A percentile compares a stretch with the other conserved stretches of the same genome.
Conservation (phyloP, 1,139 yeast species). For the Suhomyces kunorum region DNA sequence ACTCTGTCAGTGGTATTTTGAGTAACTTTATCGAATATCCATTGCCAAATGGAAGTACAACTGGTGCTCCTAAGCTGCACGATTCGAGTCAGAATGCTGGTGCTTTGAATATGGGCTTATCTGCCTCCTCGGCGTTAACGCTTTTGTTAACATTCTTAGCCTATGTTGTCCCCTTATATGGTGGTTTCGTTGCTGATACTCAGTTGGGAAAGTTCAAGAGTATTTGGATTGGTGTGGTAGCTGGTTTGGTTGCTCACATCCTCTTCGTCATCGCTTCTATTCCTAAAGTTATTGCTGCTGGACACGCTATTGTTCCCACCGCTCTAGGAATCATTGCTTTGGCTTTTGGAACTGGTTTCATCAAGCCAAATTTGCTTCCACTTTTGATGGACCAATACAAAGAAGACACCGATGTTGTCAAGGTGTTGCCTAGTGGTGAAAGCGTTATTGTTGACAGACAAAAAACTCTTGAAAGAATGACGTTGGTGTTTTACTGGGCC, state of each 20-base stretch:
- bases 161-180: slow-evolving; percentile 25
- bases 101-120: slow-evolving; percentile 24
- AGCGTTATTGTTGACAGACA: slow-evolving; percentile 71
- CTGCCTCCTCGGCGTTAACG: slow-evolving; percentile 22
- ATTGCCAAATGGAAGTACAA: slow-evolving; percentile 11
- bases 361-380: slow-evolving; percentile 55
- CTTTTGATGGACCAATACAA: slow-evolving; percentile 52
- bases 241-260: slow-evolving; percentile 27
- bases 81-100: slow-evolving; percentile 20
- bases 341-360: slow-evolving; percentile 47
- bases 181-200: slow-evolving; percentile 27
- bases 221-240: slow-evolving; percentile 27
- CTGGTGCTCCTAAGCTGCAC: slow-evolving; percentile 17
- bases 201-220: slow-evolving; percentile 23
- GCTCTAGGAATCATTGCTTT: slow-evolving; percentile 23
- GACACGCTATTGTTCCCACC: slow-evolving; percentile 22
- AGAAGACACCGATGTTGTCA: slow-evolving; percentile 59
- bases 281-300: slow-evolving; percentile 21
- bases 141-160: slow-evolving; percentile 25
- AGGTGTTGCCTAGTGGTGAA: slow-evolving; percentile 60
- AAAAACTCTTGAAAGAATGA: slow-evolving; percentile 70
- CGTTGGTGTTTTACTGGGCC: slow-evolving; percentile 76
- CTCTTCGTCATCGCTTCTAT: slow-evolving; percentile 25
- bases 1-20: slow-evolving; percentile 21
- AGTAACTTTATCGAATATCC: slow-evolving; percentile 26